Base-by-base conservation (phyloP, 2,329 filamentous ascomycete species). In the Claviceps maximensis region DNA sequence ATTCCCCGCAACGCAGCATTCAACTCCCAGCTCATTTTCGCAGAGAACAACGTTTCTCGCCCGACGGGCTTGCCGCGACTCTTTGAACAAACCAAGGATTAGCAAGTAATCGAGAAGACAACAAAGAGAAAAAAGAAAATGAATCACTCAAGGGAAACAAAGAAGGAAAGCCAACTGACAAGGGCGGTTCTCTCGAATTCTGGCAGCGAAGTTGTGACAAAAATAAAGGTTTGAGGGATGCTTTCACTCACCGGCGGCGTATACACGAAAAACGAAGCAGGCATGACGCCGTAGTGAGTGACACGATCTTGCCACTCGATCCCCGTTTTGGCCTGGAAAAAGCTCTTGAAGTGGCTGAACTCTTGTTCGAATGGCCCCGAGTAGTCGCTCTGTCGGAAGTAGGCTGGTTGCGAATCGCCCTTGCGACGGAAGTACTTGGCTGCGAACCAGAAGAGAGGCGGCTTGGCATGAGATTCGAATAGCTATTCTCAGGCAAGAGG, bases 391-490 rank as follows among this genome's bases (percentile, higher is more conserved):
- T 72, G 68, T 0, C 70, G 67, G 54, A 71, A 59, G 38, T 68
- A 68, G 3, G 59, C 64, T 7, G 71, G 63, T 19, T 67, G 63
- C 6, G 57, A 60, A 54, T 68, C 67, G 7, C 66, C 64, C 7
- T 66, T 71, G 52, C 67, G 69, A 51, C 71, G 71, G 59, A 70
- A 72, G 58, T 70, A 72, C 52, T 78, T 78, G 47, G 73, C 74
- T 8, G 77, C 77, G 47, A 80, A 78, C 58, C 75, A 77, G 67
- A 87, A 89, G 0, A 78, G 74, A 54, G 70, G 71, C 0, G 83
- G 83, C 15, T 69, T 67, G 12, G 74, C 69, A 55, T 79, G 74
- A 5, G 82, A 84, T 64, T 88, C 80, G 69, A 81, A 87, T 50
- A 90, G 72, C 83, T 89, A 57, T n/a, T 45, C 19, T 42, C 19